Conservation (phyloP, 495 filamentous ascomycete genomes). For the Aspergillus haitiensis region DNA sequence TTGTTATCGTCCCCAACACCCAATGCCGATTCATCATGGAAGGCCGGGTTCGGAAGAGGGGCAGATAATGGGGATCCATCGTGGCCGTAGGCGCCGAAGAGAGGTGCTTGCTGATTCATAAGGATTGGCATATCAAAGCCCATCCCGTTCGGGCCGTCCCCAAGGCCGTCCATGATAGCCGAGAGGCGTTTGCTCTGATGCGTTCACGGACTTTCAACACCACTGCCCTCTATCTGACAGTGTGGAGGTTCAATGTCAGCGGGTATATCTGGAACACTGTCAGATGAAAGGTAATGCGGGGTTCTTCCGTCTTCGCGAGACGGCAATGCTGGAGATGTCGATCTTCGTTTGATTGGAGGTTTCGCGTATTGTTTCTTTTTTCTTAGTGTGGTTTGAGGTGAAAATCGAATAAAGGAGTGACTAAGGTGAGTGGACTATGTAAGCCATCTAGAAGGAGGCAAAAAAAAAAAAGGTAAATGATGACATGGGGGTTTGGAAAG, state of each 20-base stretch:
- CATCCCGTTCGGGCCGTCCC: constrained; percentile 42
- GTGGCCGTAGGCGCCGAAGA: constrained; percentile 63
- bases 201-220: background rate
- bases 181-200: background rate
- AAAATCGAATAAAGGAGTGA: constrained; percentile 19
- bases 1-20: constrained; percentile 61
- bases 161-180: constrained; percentile 43
- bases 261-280: constrained; percentile 21
- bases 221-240: constrained; percentile 10
- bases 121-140: constrained; percentile 47
- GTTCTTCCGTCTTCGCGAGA: constrained; percentile 17
- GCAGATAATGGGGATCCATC: constrained; percentile 62
- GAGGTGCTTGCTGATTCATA: constrained; percentile 65
- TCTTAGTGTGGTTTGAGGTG: background rate
- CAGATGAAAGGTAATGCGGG: constrained; percentile 21
- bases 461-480: constrained; percentile 14
- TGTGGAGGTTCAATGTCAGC: constrained; percentile 25
- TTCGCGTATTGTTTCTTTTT: constrained; percentile 2
- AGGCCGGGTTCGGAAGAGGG: constrained; percentile 60
- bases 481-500: constrained; percentile 9
- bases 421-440: constrained; percentile 20
- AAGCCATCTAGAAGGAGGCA: constrained; percentile 12
- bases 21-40: constrained; percentile 54
- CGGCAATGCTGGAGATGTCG: constrained; percentile 3
- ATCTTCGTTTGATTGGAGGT: constrained; percentile 14